Evolutionary conservation across 192 early-diverging fungal species (phyloP), one percentile per base, ranked within the genome.

Genomic region (Backusella circina): DNA sequence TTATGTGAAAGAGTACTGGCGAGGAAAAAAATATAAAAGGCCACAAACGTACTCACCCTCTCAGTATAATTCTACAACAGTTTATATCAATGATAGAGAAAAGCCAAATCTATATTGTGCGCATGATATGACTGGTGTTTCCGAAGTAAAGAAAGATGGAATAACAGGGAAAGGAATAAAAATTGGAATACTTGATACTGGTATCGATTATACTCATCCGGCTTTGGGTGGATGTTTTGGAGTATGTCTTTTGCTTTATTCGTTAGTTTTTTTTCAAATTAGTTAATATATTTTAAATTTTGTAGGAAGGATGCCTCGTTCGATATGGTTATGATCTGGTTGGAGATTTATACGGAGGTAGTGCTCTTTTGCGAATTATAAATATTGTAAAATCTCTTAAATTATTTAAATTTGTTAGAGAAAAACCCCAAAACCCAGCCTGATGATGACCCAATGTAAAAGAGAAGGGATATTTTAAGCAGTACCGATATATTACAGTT

Each of bases 151-250:
- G 16, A 70, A 76, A 10, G 73, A 79, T 80, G 83, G 26, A 69
- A 86, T 61, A 75, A 72, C 36, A 38, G 92, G 92, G 5, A 86
- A 86, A 74, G 91, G 90, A 5, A 76, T 93, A 70, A 88, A 87
- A 33, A 80, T 93, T 36, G 91, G 86, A 47, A 82, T 93, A 75
- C 75, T 93, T 31, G 92, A 93, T 79, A 85, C 83, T 10, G 78
- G 78, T 30, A 78, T 91, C 5, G 89, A 90, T 70, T 90, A 90
- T 70, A 84, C 31, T 8, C 90, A 93, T 69, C 87, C 89, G 15
- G 85, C 90, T 37, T 80, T 91, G 7, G 91, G 92, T 23, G 84
- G 72, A 36, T 90, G 90, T 74, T 92, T 87, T 79, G 88, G 88
- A 23, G 75, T 77, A 75, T 30, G 67, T 37, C 18, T 51, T 37